Percentiles rank a stretch among this genome's conserved stretches.
phyloP scores from a whole-genome alignment of 2,329 filamentous ascomycete genomes.

The Epichloe coenophiala region DNA sequence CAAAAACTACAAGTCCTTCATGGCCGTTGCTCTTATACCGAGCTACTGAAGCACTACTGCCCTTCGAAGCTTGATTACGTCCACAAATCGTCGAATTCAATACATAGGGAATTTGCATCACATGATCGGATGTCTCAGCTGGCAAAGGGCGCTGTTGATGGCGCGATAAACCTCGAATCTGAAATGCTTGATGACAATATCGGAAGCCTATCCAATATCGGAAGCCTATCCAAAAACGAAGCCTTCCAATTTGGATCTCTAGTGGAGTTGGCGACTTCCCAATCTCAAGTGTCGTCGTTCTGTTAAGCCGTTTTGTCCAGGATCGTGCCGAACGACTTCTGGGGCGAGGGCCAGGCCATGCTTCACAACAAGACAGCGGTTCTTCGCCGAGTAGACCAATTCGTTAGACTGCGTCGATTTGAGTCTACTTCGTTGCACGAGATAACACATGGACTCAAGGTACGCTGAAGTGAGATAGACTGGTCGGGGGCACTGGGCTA shows the following conservation, averaged over 20 bases:
- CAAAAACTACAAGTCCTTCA: constrained; percentile 58
- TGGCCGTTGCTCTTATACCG: constrained; percentile 62
- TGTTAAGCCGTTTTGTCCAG: constrained; percentile 63
- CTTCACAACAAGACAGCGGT: constrained; percentile 48
- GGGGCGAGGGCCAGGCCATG: constrained; percentile 45
- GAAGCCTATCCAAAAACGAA: neutral
- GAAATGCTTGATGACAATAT: neutral
- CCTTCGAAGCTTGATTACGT: constrained; percentile 28
- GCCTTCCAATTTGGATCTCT: constrained; percentile 27
- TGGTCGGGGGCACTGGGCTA: neutral
- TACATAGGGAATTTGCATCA: neutral
- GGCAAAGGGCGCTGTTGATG: neutral
- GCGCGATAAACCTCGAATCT: neutral
- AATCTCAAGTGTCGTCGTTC: constrained; percentile 65
- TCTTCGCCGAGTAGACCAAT: constrained; percentile 58
- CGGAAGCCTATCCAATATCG: too few relatives aligned
- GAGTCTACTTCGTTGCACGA: constrained; percentile 73
- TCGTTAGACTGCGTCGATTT: constrained; percentile 65
- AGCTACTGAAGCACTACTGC: constrained; percentile 71
- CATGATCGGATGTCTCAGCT: neutral
- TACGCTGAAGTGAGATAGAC: constrained; percentile 20
- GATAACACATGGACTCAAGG: constrained; percentile 62
- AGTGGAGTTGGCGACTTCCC: constrained; percentile 54
- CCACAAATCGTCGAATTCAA: neutral
- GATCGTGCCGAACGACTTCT: constrained; percentile 63